Conservation (phyloP, 331 rosid species). For the Arachis monticola region DNA sequence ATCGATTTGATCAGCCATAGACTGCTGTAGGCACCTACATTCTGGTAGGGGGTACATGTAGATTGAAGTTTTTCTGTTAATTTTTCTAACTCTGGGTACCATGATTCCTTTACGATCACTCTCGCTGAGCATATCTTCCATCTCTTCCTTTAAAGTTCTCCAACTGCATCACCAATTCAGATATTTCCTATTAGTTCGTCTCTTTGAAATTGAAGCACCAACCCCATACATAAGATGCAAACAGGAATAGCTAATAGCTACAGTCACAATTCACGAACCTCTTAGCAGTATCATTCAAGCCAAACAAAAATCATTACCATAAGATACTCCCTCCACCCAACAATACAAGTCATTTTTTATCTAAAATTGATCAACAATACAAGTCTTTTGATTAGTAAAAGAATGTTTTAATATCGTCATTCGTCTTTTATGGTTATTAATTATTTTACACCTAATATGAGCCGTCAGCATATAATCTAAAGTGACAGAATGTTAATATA, state of each 20-base stretch:
- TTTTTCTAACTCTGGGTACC: conserved; percentile 86
- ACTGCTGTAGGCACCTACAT: conserved; percentile 83
- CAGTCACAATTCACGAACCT: background rate
- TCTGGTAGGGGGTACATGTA: conserved; percentile 94
- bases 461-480: too few species aligned
- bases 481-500: too few species aligned
- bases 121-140: conserved; percentile 85
- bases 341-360: too few species aligned
- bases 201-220: conserved; percentile 1
- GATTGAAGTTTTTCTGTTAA: conserved; percentile 89
- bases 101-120: conserved; percentile 91
- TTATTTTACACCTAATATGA: too few species aligned
- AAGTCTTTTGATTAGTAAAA: too few species aligned
- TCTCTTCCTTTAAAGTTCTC: conserved; percentile 76
- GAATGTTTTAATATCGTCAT: too few species aligned
- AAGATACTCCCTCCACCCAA: too few species aligned
- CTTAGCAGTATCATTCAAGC: conserved; percentile 15
- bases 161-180: conserved; percentile 66
- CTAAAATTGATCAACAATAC: too few species aligned
- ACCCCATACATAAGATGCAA: background rate
- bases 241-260: conserved; percentile 5
- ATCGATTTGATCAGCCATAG: conserved; percentile 46
- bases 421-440: too few species aligned
- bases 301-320: conserved; percentile 4
- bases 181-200: conserved; percentile 35